Base-by-base conservation (phyloP, 2,329 filamentous ascomycete genomes). In the Mycogone perniciosa region DNA sequence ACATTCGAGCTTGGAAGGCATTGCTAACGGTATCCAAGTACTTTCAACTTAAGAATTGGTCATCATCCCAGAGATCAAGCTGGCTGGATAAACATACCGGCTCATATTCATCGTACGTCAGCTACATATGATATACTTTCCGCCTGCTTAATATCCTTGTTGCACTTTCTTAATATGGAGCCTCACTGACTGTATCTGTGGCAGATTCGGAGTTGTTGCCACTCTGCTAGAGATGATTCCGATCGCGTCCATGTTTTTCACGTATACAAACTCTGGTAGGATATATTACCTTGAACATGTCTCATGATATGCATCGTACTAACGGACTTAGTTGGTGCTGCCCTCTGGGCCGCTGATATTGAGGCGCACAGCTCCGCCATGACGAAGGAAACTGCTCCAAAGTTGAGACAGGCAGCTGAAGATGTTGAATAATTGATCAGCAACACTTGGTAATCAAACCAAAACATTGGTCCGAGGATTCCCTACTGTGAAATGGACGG, bases 301-400 rank as follows among this genome's bases (percentile, higher is more conserved):
- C 20, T 7, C 20, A 7, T 9, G 33, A 6, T 11, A 33, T 8
- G 3, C 37, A 13, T 9, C 7, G 8, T n/a, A 42, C 43, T 55
- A 46, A 59, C 58, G 8, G 29, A 35, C 35, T 6, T 44, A 84
- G 89, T 95, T 52, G 92, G 90, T 6, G 92, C 91, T 48, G 92
- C 92, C 6, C 72, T 97, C n/a, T 96, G 90, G 90, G 91, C 92
- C 38, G 88, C 89, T 13, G 90, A 95, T 66, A 80, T 95, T 52
- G 89, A 95, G 67, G 66, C 69, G 30, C 75, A 76, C 59, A 71
- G 73, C 50, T 73, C 68, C 7, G 65, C 68, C 38, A 79, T 79
- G 74, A 70, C 71, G 7, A 63, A 71, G 47, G 68, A 71, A 54
- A 79, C 76, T 10, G 76, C 76, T n/a, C 76, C 77, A 1, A 67